Conservation (phyloP, 352 stramenopile genomes). For the Phytophthora niederhauseri region DNA sequence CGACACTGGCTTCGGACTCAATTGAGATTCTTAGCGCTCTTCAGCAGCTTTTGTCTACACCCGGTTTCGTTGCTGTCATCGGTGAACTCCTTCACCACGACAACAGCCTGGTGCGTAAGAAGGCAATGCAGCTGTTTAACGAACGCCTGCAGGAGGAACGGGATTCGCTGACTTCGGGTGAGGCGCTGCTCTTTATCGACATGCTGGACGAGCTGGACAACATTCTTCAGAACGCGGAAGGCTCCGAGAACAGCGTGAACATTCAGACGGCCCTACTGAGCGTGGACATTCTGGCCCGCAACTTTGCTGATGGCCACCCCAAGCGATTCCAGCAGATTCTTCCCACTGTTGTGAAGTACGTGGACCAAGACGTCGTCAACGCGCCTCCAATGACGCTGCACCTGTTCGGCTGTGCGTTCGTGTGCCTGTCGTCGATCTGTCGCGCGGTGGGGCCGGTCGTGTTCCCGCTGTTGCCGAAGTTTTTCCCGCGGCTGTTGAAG, state of each 20-base stretch:
- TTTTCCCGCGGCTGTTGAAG: slow-evolving; percentile 80
- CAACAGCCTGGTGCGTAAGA: slow-evolving; percentile 87
- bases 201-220: slow-evolving; percentile 85
- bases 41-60: slow-evolving; percentile 85
- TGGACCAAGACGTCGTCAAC: slow-evolving; percentile 57
- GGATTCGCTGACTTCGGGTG: slow-evolving; percentile 57
- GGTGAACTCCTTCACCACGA: slow-evolving; percentile 86
- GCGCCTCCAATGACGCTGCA: slow-evolving; percentile 64
- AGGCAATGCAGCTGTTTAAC: slow-evolving; percentile 91
- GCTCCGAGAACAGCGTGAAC: slow-evolving; percentile 70
- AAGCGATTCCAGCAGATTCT: slow-evolving; percentile 80
- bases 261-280: slow-evolving; percentile 86
- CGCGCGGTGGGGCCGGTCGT: slow-evolving; percentile 70
- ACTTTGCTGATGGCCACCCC: slow-evolving; percentile 72
- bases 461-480: slow-evolving; percentile 83
- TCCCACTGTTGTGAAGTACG: slow-evolving; percentile 78
- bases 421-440: slow-evolving; percentile 82
- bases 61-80: slow-evolving; percentile 87
- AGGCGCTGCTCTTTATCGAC: slow-evolving; percentile 86
- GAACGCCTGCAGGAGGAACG: slow-evolving; percentile 80
- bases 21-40: slow-evolving; percentile 82
- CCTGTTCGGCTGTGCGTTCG: slow-evolving; percentile 81
- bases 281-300: slow-evolving; percentile 83
- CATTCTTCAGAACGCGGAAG: slow-evolving; percentile 71
- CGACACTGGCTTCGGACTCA: slow-evolving; percentile 48